phyloP scores from a whole-genome alignment of 176 grass and related monocot species.

The Areca catechu region DNA sequence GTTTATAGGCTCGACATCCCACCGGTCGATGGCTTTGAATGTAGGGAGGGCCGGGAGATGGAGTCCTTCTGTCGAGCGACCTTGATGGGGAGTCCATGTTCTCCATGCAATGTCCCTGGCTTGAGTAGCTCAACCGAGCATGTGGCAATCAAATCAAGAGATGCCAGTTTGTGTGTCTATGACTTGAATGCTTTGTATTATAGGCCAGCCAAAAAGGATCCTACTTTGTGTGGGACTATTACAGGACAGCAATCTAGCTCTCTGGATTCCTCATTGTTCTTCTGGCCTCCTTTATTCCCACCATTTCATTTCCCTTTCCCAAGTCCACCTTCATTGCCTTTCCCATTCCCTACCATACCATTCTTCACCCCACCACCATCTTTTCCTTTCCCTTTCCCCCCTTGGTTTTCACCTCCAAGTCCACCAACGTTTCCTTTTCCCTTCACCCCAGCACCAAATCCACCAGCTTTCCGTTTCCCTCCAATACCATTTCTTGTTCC shows the following conservation, averaged over 20 bases:
- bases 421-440: constrained; percentile 19
- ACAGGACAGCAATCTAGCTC: neutral
- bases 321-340: constrained; percentile 30
- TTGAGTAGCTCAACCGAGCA: constrained; percentile 50
- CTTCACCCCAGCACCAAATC: constrained; percentile 25
- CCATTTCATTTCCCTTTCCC: constrained; percentile 4
- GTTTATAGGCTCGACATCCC: constrained; percentile 69
- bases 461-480: constrained; percentile 12
- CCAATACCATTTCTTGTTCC: constrained; percentile 29
- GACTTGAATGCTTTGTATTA: constrained; percentile 87
- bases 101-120: constrained; percentile 52
- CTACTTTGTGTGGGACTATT: constrained; percentile 8
- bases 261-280: constrained; percentile 59
- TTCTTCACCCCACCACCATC: constrained; percentile 19
- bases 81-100: constrained; percentile 48
- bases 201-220: constrained; percentile 33
- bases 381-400: constrained; percentile 32
- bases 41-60: constrained; percentile 24
- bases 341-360: constrained; percentile 39
- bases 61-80: constrained; percentile 58
- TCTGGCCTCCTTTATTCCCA: constrained; percentile 46
- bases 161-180: constrained; percentile 38
- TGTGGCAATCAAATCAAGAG: constrained; percentile 26
- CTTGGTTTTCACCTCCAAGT: constrained; percentile 22
- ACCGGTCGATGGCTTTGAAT: constrained; percentile 57